Base-by-base conservation (phyloP, 768 basidiomycete species). In the Heimioporus sp. region DNA sequence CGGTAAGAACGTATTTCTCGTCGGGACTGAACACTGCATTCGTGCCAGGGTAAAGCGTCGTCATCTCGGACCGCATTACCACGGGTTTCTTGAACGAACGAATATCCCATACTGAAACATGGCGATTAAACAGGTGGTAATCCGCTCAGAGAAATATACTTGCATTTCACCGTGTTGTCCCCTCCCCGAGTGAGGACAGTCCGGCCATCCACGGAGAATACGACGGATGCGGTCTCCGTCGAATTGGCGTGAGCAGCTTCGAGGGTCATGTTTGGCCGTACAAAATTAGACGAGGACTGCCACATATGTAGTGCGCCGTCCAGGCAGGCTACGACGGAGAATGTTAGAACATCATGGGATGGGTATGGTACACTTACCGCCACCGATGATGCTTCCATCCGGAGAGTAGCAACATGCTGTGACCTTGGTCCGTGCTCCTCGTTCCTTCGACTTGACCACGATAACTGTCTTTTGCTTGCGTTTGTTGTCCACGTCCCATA, bases 1-100 rank as follows among this genome's bases (percentile, higher is more conserved):
- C 95, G 10, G 94, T 95, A 48, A 98, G 74, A 46, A 98, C 74
- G 63, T 85, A 83, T 68, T 85, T 90, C 60, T 95, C 92, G 68
- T 97, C 92, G 0, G 97, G 97, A 58, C 94, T 97, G 72, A 96
- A 98, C 56, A 89, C 81, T 10, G 95, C 87, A 69, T 98, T 98
- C 37, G 95, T 96, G 57, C 88, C 83, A 15, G 92, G 89, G 72
- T 99, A 98, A 49, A 93, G 71, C 15, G 91, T 91, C 42, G 81
- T 76, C 24, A 92, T 71, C 43, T 77, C 81, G 28, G 78, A 66
- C 51, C 80, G 82, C n/a, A 78, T 78, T 3, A 80, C 82, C 30
- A 98, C 65, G 2, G 97, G 94, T 68, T 90, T 92, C 69, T 90
- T 93, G 77, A 98, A 91, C 11, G 87, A 79, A 50, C 92, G 84